Evolutionary conservation across 495 filamentous ascomycete genomes (phyloP).

Genomic region (Amorphotheca resinae): DNA sequence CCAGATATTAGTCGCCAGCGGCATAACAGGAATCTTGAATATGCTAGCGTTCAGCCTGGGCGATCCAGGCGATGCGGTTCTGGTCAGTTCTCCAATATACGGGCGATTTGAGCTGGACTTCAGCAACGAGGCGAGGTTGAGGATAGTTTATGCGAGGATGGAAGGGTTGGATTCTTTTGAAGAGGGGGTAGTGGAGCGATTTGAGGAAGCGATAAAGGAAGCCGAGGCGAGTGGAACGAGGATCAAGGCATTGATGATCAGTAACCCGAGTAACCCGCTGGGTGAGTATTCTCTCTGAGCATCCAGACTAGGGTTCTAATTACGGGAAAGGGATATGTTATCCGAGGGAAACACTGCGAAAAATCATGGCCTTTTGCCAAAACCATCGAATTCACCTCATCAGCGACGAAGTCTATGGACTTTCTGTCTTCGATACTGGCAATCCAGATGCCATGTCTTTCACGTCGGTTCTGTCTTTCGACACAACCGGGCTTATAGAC

Average conservation of each 20-base stretch:
- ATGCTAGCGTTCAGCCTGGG: conserved; percentile 31
- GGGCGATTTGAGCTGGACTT: conserved; percentile 29
- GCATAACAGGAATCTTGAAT: conserved; percentile 35
- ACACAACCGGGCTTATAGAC: conserved; percentile 35
- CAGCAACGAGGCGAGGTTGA: conserved; percentile 27
- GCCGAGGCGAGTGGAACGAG: conserved; percentile 19
- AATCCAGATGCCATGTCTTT: conserved; percentile 29
- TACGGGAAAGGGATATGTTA: conserved; percentile 29
- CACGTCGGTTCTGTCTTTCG: conserved; percentile 38
- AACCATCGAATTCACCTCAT: conserved; percentile 44
- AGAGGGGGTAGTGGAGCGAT: conserved; percentile 16
- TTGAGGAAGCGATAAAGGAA: conserved; percentile 17
- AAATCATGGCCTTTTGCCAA: conserved; percentile 39
- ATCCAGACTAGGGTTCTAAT: conserved; percentile 27
- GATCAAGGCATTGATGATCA: conserved; percentile 40
- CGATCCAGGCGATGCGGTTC: conserved; percentile 35
- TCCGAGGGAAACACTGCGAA: conserved; percentile 31
- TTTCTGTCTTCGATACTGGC: conserved; percentile 36
- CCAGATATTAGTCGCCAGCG: conserved; percentile 34
- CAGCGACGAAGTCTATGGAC: conserved; percentile 51
- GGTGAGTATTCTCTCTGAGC: conserved; percentile 44
- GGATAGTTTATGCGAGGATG: conserved; percentile 30
- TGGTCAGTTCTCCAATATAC: conserved; percentile 40
- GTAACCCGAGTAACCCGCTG: conserved; percentile 51
- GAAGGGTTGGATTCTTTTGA: conserved; percentile 34